Conservation (phyloP, 345 rosid genomes). For the Kernera saxatilis region DNA sequence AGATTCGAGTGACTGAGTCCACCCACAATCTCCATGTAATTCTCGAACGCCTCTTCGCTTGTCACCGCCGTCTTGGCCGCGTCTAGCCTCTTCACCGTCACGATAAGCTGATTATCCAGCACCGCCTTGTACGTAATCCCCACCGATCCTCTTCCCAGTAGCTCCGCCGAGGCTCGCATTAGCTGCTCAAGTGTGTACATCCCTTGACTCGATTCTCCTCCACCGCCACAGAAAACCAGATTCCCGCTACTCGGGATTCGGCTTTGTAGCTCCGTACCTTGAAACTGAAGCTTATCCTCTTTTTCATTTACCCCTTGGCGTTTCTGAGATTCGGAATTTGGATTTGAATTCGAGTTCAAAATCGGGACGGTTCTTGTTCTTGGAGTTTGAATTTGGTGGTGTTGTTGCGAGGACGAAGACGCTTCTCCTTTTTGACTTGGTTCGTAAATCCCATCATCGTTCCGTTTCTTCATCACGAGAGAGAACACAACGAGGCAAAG, state of each 20-base stretch:
- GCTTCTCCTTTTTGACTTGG: constrained; percentile 26
- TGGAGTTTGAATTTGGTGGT: constrained; percentile 14
- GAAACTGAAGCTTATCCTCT: constrained; percentile 16
- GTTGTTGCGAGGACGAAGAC: neutral
- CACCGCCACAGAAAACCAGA: constrained; percentile 45
- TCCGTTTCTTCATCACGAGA: constrained; percentile 33
- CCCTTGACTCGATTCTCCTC: constrained; percentile 22
- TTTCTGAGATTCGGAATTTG: constrained; percentile 3
- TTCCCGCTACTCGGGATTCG: constrained; percentile 43
- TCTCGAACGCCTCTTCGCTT: constrained; percentile 57
- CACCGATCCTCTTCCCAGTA: constrained; percentile 77
- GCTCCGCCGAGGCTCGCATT: constrained; percentile 93
- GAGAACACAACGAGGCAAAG: constrained; percentile 41
- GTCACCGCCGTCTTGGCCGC: constrained; percentile 63
- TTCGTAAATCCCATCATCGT: constrained; percentile 23
- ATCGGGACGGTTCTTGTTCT: constrained; percentile 11
- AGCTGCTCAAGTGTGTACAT: constrained; percentile 72
- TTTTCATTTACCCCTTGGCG: constrained; percentile 1
- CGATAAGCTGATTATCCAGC: constrained; percentile 62
- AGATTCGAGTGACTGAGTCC: constrained; percentile 63
- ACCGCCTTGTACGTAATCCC: constrained; percentile 89
- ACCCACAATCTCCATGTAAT: constrained; percentile 75
- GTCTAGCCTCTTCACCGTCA: constrained; percentile 84
- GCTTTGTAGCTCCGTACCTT: constrained; percentile 25
- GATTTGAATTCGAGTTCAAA: neutral